A percentile compares a stretch with the other conserved stretches of the same genome.
These are phyloP conservation scores for Ophiosphaerella korrae DNA, from an alignment of 2,329 filamentous ascomycete species.

Conservation along the genomic window DNA sequence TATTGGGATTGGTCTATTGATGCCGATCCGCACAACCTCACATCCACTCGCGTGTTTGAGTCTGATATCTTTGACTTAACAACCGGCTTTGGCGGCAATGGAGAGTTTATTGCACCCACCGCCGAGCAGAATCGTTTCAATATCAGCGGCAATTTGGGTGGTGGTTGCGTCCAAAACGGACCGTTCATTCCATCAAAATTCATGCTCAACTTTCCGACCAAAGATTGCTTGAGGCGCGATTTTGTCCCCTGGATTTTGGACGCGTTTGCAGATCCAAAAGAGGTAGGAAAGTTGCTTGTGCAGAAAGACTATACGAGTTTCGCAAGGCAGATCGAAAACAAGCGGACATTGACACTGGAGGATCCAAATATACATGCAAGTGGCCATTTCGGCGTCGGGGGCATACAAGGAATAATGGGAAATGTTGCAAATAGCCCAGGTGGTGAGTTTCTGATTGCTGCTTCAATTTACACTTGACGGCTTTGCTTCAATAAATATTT, in stretches of 20 bases:
- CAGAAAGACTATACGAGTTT: conserved; percentile 37
- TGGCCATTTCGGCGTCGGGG: conserved; percentile 46
- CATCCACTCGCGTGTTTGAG: conserved; percentile 18
- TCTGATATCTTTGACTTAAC: conserved; percentile 24
- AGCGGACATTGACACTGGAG: conserved; percentile 23
- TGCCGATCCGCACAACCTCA: conserved; percentile 18
- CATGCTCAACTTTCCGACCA: conserved; percentile 27
- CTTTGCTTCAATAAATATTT: not conserved
- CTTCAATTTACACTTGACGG: too few relatives aligned
- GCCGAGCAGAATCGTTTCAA: conserved; percentile 29
- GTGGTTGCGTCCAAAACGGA: conserved; percentile 41
- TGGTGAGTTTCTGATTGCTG: not conserved
- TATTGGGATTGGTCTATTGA: conserved; percentile 38
- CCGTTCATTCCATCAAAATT: conserved; percentile 33
- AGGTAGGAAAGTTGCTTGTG: conserved; percentile 28
- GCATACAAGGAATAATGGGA: conserved; percentile 38
- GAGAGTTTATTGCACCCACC: conserved; percentile 32
- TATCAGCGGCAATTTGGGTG: conserved; percentile 34
- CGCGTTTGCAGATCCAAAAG: conserved; percentile 19
- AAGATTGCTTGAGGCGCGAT: conserved; percentile 41
- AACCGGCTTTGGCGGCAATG: conserved; percentile 46
- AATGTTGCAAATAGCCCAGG: conserved; percentile 43
- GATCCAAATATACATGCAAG: conserved; percentile 40
- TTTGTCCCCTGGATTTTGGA: conserved; percentile 35
- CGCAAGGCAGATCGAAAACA: conserved; percentile 32